These are phyloP conservation scores for Colletotrichum cuscutae DNA, from an alignment of 2,329 filamentous ascomycete species.

Conservation along the genomic window DNA sequence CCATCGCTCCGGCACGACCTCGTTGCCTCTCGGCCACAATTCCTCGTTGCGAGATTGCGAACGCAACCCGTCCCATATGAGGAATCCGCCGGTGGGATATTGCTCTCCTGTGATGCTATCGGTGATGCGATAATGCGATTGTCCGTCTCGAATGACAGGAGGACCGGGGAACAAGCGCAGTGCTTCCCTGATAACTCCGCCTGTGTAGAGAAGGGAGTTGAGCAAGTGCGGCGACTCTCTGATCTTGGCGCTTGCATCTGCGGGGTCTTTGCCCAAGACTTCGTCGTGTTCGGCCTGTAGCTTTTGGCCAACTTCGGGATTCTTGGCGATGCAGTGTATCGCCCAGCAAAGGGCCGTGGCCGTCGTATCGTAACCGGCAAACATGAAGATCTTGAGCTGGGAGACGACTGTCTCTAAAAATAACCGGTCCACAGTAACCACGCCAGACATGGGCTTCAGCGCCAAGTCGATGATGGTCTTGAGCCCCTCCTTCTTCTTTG, in stretches of 20 bases:
- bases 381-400: conserved; percentile 49
- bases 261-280: conserved; percentile 41
- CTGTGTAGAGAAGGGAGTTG: conserved; percentile 61
- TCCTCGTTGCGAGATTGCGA: conserved; percentile 41
- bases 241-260: conserved; percentile 45
- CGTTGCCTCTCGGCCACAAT: conserved; percentile 49
- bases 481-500: neutral
- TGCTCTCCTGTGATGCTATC: conserved; percentile 46
- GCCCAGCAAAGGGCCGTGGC: conserved; percentile 47
- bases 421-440: neutral
- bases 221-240: conserved; percentile 55
- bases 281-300: conserved; percentile 43
- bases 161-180: conserved; percentile 62
- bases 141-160: conserved; percentile 50
- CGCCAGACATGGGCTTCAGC: conserved; percentile 27
- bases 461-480: conserved; percentile 42
- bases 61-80: conserved; percentile 29
- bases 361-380: conserved; percentile 51
- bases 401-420: conserved; percentile 44
- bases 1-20: conserved; percentile 57
- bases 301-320: conserved; percentile 38
- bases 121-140: conserved; percentile 44
- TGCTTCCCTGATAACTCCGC: conserved; percentile 65
- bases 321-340: conserved; percentile 38
- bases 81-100: conserved; percentile 48